A percentile compares a stretch with the other conserved stretches of the same genome.
Evolutionary conservation across 2,329 filamentous ascomycete species (phyloP).

Genomic region (Colletotrichum sp.): DNA sequence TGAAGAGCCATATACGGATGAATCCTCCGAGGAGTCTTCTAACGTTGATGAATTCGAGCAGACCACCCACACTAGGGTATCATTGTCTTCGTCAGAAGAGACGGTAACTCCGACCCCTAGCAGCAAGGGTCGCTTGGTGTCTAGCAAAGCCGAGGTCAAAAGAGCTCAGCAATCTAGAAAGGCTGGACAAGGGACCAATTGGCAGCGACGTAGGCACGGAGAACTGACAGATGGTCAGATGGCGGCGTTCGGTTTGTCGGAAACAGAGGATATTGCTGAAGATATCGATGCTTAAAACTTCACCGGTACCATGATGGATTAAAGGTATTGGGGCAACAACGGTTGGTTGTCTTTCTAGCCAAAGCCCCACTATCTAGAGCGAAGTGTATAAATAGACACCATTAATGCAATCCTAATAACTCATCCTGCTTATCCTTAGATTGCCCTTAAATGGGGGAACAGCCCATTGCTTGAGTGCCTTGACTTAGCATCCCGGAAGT

Average conservation of each 20-base stretch:
- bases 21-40: not conserved
- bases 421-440: not conserved
- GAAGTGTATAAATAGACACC: not conserved
- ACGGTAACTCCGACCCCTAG: not conserved
- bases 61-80: not conserved
- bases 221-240: not conserved
- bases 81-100: not conserved
- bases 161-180: not conserved
- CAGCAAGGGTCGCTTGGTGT: not conserved
- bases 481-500: not conserved
- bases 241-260: not conserved
- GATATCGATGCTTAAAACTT: not conserved
- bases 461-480: not conserved
- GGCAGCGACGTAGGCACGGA: not conserved
- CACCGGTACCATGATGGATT: not conserved
- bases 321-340: not conserved
- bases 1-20: not conserved
- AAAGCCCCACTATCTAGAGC: not conserved
- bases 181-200: not conserved
- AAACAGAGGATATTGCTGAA: not conserved
- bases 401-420: not conserved
- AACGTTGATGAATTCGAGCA: not conserved
- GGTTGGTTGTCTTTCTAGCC: not conserved
- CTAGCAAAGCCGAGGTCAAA: not conserved
- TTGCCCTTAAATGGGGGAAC: not conserved